Conservation (phyloP, 2,329 filamentous ascomycete genomes). For the Colletotrichum truncatum region DNA sequence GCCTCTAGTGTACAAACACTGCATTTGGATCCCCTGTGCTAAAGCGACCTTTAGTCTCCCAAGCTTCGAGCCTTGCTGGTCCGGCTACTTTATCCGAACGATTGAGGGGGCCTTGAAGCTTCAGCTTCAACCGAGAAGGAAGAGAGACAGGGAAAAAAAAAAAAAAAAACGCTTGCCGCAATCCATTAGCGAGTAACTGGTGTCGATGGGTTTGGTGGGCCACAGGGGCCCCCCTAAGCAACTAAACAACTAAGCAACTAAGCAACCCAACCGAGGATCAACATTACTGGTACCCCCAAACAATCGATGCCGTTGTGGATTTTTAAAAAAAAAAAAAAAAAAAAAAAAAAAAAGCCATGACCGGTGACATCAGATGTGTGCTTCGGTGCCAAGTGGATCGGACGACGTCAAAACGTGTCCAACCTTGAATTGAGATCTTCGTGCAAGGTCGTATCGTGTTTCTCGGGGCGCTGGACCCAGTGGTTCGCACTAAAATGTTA, state of each 20-base stretch:
- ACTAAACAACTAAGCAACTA: background rate
- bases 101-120: background rate
- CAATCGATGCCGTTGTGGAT: background rate
- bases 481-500: too few species aligned
- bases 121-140: background rate
- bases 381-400: conserved; percentile 1
- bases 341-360: background rate
- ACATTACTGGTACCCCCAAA: too few species aligned
- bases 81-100: conserved; percentile 10
- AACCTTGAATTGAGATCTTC: conserved; percentile 14
- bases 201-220: too few species aligned
- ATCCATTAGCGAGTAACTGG: background rate
- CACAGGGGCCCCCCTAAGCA: too few species aligned
- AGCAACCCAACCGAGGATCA: too few species aligned
- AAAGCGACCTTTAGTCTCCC: background rate
- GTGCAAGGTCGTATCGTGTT: background rate
- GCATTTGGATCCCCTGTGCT: background rate
- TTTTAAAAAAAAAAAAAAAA: too few species aligned
- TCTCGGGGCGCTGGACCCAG: too few species aligned
- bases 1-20: too few species aligned
- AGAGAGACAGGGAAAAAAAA: too few species aligned
- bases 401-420: conserved; percentile 20
- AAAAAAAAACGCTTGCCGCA: background rate
- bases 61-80: background rate
- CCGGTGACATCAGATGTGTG: conserved; percentile 15